Base-by-base conservation (phyloP, 345 rosid species). In the Eucalyptus globulus region DNA sequence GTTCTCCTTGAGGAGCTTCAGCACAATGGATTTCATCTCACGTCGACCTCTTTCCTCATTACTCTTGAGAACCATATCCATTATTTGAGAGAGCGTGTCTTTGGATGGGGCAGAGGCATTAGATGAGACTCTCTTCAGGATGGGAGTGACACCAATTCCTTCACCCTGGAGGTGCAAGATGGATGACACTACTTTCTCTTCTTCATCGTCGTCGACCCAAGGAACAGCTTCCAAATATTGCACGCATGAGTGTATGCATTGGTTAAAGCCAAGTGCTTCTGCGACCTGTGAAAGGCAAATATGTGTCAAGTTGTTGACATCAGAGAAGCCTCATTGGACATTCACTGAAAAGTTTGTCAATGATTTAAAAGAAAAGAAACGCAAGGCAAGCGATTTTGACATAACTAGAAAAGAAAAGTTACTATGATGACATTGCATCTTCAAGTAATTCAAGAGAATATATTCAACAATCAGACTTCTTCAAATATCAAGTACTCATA, bases 141-240 rank as follows among this genome's bases (percentile, higher is more conserved):
- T 96, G 86, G 99, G 97, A 19, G 93, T 92, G 81, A 95, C 95
- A 87, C 95, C 95, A 80, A 95, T 87, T 44, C 96, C 97, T 92
- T 98, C 97, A 50, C 93, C 91, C 89, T 95, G 97, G 50, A 98
- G 94, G 85, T 93, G 93, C 45, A 94, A 90, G 69, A 98, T 93
- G 27, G 97, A 94, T 22, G 97, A 95, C 87, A 98, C 94, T 43
- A 98, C 99, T 90, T 95, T 97, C 89, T 95, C 98, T 90, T 98
- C 99, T 91, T 98, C 99, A 92, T 97, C 99, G 87, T 97, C 97
- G 43, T 99, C 99, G 29, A 96, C 97, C 99, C 99, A 98, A 3
- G 99, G 99, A 92, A 97, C 99, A 87, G 99, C 99, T 95, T 98
- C 99, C 88, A 98, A 91, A 90, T 95, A 98, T 93, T 96, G 98